Conservation (phyloP, 805 yeast species). For the Ogataea henricii region DNA sequence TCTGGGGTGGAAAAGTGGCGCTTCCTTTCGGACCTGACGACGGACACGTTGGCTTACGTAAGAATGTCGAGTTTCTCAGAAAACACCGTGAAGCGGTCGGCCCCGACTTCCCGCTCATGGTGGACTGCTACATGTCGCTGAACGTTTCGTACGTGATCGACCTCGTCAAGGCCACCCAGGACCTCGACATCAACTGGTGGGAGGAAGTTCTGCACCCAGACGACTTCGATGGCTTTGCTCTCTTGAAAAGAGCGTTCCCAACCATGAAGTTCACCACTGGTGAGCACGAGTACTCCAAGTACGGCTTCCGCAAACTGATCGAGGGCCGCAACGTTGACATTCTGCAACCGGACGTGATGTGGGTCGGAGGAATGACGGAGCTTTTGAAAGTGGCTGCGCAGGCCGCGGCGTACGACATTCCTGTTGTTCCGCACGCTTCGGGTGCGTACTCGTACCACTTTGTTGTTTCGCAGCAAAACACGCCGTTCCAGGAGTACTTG, state of each 20-base stretch:
- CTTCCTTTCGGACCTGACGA: slow-evolving; percentile 53
- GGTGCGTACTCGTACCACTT: slow-evolving; percentile 55
- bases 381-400: slow-evolving; percentile 47
- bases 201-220: slow-evolving; percentile 55
- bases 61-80: slow-evolving; percentile 47
- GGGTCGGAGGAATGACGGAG: slow-evolving; percentile 56
- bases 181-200: slow-evolving; percentile 53
- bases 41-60: slow-evolving; percentile 47
- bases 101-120: slow-evolving; percentile 55
- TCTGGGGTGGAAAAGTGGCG: slow-evolving; percentile 57
- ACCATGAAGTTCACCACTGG: slow-evolving; percentile 52
- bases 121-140: slow-evolving; percentile 54
- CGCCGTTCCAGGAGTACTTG: slow-evolving; percentile 54
- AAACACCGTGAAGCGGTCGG: slow-evolving; percentile 49
- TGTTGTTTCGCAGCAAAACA: slow-evolving; percentile 49
- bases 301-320: slow-evolving; percentile 52
- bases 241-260: slow-evolving; percentile 48
- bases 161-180: slow-evolving; percentile 44
- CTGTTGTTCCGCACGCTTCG: slow-evolving; percentile 56
- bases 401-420: slow-evolving; percentile 55
- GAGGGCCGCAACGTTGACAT: slow-evolving; percentile 51
- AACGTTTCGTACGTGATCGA: slow-evolving; percentile 51
- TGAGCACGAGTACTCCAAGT: slow-evolving; percentile 53
- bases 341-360: slow-evolving; percentile 54
- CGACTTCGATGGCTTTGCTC: slow-evolving; percentile 50